phyloP scores from a whole-genome alignment of 73 alveolate genomes.

The Blepharisma japonicum region DNA sequence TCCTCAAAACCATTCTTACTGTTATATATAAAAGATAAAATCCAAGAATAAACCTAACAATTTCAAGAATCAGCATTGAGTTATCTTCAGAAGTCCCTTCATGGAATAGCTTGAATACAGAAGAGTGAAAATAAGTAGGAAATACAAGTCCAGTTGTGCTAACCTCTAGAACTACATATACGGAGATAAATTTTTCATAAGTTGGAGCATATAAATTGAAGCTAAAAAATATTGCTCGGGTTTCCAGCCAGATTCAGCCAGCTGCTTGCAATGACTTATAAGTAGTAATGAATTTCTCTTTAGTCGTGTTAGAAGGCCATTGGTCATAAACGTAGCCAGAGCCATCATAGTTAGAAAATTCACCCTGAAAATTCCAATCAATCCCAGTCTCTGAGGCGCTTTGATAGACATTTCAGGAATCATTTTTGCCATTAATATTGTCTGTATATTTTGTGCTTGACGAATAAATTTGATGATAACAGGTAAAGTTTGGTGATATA shows the following conservation, averaged over 20 bases:
- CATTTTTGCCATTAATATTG: too few species aligned
- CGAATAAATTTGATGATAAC: not conserved
- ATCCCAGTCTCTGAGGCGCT: not conserved
- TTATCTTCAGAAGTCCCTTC: not conserved
- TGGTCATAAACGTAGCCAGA: not conserved
- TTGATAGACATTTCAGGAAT: too few species aligned
- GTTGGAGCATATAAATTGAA: not conserved
- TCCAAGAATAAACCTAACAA: not conserved
- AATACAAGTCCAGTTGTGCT: not conserved
- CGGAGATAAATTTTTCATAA: not conserved
- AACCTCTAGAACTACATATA: not conserved
- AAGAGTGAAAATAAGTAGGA: not conserved
- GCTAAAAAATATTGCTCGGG: not conserved
- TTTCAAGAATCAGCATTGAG: not conserved
- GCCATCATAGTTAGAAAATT: not conserved
- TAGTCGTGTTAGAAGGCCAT: not conserved
- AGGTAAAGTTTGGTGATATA: not conserved
- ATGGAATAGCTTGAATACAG: not conserved
- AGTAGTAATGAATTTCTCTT: not conserved
- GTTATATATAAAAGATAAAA: not conserved
- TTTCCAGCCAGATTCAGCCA: not conserved
- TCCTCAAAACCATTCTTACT: not conserved
- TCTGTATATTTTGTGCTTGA: not conserved
- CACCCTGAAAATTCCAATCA: not conserved
- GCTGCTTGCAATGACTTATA: not conserved